phyloP scores from a whole-genome alignment of 805 yeast genomes.

The Ogataea paraovalis region DNA sequence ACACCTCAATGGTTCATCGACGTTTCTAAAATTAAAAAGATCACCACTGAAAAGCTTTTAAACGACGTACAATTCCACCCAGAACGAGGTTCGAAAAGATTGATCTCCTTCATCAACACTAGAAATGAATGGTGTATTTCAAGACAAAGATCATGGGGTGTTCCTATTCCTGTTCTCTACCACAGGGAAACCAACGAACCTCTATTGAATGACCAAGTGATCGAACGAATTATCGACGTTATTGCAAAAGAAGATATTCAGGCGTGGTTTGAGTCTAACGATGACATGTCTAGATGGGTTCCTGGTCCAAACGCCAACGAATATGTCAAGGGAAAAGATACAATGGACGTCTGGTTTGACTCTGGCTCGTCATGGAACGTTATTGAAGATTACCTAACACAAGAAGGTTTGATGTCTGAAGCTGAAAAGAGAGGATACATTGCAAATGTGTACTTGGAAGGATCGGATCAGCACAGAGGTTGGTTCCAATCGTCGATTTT shows the following conservation, averaged over 20 bases:
- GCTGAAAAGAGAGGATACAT: constrained; percentile 37
- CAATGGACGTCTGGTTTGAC: constrained; percentile 99
- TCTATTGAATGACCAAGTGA: constrained; percentile 51
- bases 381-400: constrained; percentile 37
- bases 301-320: constrained; percentile 49
- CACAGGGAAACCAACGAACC: constrained; percentile 58
- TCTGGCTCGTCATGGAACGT: constrained; percentile 90
- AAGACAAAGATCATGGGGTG: constrained; percentile 96
- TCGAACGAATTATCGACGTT: constrained; percentile 52
- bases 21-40: constrained; percentile 64
- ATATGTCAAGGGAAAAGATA: constrained; percentile 71
- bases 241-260: constrained; percentile 63
- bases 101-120: constrained; percentile 65
- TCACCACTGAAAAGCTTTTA: constrained; percentile 54
- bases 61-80: constrained; percentile 70
- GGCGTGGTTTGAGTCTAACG: constrained; percentile 60
- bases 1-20: constrained; percentile 98
- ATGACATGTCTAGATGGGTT: constrained; percentile 62
- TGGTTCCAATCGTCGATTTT: constrained; percentile 96
- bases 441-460: constrained; percentile 89
- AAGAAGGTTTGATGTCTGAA: constrained; percentile 30
- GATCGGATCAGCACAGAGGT: constrained; percentile 98
- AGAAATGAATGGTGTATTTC: constrained; percentile 98
- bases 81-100: constrained; percentile 62
- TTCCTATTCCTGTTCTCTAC: constrained; percentile 88